Base-by-base conservation (phyloP, 2,329 filamentous ascomycete species). In the Colletotrichum lupini region DNA sequence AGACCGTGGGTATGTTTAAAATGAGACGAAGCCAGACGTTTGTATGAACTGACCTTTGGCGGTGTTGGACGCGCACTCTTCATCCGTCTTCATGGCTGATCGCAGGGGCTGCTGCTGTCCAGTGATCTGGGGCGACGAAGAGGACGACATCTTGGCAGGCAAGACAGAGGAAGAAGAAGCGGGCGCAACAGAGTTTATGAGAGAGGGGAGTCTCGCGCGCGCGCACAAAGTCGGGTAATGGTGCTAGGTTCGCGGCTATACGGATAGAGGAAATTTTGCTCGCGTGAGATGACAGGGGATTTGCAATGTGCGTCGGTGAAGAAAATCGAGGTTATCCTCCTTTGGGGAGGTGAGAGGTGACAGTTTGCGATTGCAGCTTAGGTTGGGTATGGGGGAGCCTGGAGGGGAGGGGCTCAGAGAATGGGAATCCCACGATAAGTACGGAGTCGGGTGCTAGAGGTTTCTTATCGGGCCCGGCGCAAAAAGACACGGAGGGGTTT, bases 11-110 rank as follows among this genome's bases (percentile, higher is more conserved):
- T 49, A 49, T 7, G 42, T 68, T 65, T 62, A 49, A 58, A 42
- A 32, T 19, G 61, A 42, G 30, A 42, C 30, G n/a, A 60, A 68
- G 37, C 11, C 24, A n/a, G 53, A 30, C 52, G 16, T 16, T 42
- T 69, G 22, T 12, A 35, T 69, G 30, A 16, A 84, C 84, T 72
- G 78, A 87, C 85, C 85, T 85, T 87, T 87, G 55, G 81, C 76
- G 49, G 82, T 79, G 63, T 81, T 81, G 73, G 80, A 83, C 49
- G 81, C 77, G 12, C 84, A 80, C 26, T 86, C 85, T 63, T 85
- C 83, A 35, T 87, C 85, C 16, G 76, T 78, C 77, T 87, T 87
- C 76, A 86, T 78, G 28, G 83, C 85, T 49, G 85, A 86, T 59
- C 83, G 83, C 65, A 86, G 78, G 7, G 84, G 83, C 72, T 62